These are phyloP conservation scores for Cyclocybe aegerita DNA, from an alignment of 768 basidiomycete species.

Conservation along the genomic window DNA sequence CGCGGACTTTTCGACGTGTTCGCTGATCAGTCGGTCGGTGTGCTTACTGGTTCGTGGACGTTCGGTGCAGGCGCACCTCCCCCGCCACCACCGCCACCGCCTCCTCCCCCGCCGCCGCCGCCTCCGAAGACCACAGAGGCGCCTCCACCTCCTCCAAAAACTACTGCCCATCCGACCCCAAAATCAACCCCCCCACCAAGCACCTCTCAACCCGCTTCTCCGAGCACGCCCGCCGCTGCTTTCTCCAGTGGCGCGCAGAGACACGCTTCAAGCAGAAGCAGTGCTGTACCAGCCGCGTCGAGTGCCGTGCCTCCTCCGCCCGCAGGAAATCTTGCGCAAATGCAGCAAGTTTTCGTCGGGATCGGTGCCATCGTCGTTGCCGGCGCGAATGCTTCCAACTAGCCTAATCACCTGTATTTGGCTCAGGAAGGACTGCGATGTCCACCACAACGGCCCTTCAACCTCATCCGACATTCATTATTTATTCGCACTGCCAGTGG, in stretches of 20 bases:
- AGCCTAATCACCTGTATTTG: too few species aligned
- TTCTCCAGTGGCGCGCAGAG: neutral
- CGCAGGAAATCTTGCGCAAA: slow-evolving; percentile 11
- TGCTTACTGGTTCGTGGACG: slow-evolving; percentile 56
- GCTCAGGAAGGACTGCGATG: too few species aligned
- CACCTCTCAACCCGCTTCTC: slow-evolving; percentile 2
- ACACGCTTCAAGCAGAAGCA: slow-evolving; percentile 10
- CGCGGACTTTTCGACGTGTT: slow-evolving; percentile 59
- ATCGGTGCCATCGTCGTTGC: slow-evolving; percentile 15
- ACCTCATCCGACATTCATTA: too few species aligned
- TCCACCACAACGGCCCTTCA: too few species aligned
- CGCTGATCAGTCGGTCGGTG: slow-evolving; percentile 41
- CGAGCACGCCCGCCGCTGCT: neutral
- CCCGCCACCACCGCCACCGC: slow-evolving; percentile 13
- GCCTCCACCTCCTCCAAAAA: slow-evolving; percentile 8
- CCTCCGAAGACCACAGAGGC: slow-evolving; percentile 12
- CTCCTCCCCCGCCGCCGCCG: slow-evolving; percentile 12
- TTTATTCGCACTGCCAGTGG: too few species aligned
- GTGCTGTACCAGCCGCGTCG: slow-evolving; percentile 4
- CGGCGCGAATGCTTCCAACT: slow-evolving; percentile 7
- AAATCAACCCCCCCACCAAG: slow-evolving; percentile 8
- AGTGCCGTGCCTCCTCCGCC: neutral
- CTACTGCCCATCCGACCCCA: slow-evolving; percentile 8
- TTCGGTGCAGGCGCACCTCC: slow-evolving; percentile 28
- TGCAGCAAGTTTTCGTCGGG: slow-evolving; percentile 15